Evolutionary conservation across 306 rosid species (phyloP).

Genomic region (Quercus rubra): DNA sequence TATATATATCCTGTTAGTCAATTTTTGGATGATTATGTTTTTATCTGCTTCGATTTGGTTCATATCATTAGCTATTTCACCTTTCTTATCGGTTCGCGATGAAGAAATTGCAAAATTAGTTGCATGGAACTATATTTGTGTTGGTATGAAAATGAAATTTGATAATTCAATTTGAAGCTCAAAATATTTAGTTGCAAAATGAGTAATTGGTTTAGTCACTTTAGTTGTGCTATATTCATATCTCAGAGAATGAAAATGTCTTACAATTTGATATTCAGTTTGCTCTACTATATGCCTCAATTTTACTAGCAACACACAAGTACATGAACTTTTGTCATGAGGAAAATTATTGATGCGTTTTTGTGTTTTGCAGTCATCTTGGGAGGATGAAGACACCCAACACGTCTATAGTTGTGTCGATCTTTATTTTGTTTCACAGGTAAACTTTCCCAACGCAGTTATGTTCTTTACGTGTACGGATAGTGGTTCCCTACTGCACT

Average conservation of each 20-base stretch:
- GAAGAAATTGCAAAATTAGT: not conserved
- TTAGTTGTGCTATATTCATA: too few relatives aligned
- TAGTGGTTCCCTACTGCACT: not conserved
- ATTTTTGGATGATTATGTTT: not conserved
- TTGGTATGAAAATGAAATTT: not conserved
- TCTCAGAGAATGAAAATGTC: too few relatives aligned
- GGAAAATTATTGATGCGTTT: slow-evolving; percentile 26
- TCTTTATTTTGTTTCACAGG: slow-evolving; percentile 93
- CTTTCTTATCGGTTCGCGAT: not conserved
- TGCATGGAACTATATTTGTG: not conserved
- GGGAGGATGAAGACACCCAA: slow-evolving; percentile 67
- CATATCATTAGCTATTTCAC: not conserved
- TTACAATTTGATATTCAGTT: not conserved
- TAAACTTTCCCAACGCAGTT: slow-evolving; percentile 12
- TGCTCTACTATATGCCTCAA: not conserved
- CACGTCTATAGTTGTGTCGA: slow-evolving; percentile 73
- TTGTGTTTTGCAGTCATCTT: slow-evolving; percentile 72
- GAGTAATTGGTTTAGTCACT: too few relatives aligned
- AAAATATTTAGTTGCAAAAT: not conserved
- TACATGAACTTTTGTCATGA: not conserved
- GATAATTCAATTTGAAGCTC: not conserved
- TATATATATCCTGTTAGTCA: not conserved
- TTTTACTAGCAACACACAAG: not conserved
- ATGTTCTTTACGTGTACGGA: not conserved
- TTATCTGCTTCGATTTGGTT: not conserved